These are phyloP conservation scores for Syzygium aqueum DNA, from an alignment of 345 rosid species.

Conservation along the genomic window DNA sequence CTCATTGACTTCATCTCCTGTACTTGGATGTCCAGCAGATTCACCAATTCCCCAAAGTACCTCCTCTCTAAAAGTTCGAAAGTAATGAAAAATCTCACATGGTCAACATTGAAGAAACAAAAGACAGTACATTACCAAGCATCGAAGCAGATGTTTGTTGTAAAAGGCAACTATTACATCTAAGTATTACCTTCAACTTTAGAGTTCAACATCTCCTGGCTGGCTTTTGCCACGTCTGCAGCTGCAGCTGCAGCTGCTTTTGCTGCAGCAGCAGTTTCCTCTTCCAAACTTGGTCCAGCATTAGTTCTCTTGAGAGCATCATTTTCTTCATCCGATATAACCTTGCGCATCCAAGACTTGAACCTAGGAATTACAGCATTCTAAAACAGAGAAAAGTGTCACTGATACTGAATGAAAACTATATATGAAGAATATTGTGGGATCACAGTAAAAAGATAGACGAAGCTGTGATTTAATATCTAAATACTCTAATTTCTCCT, in stretches of 20 bases:
- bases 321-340: constrained; percentile 70
- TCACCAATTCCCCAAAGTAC: constrained; percentile 50
- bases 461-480: not conserved
- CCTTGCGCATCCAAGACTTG: constrained; percentile 81
- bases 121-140: not conserved
- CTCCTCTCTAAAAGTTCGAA: constrained; percentile 43
- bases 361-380: constrained; percentile 65
- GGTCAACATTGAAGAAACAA: not conserved
- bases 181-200: constrained; percentile 49
- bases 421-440: not conserved
- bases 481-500: not conserved
- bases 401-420: not conserved
- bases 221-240: constrained; percentile 79
- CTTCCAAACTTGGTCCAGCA: constrained; percentile 64
- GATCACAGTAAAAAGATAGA: not conserved
- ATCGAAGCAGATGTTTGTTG: not conserved
- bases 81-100: not conserved
- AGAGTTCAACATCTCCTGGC: constrained; percentile 72
- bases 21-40: constrained; percentile 62
- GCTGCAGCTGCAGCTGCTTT: constrained; percentile 91
- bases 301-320: constrained; percentile 28
- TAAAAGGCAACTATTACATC: not conserved
- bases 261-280: constrained; percentile 91
- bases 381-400: constrained; percentile 38
- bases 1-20: constrained; percentile 85